phyloP scores from a whole-genome alignment of 352 stramenopile species.

The Blastocystis sp. region DNA sequence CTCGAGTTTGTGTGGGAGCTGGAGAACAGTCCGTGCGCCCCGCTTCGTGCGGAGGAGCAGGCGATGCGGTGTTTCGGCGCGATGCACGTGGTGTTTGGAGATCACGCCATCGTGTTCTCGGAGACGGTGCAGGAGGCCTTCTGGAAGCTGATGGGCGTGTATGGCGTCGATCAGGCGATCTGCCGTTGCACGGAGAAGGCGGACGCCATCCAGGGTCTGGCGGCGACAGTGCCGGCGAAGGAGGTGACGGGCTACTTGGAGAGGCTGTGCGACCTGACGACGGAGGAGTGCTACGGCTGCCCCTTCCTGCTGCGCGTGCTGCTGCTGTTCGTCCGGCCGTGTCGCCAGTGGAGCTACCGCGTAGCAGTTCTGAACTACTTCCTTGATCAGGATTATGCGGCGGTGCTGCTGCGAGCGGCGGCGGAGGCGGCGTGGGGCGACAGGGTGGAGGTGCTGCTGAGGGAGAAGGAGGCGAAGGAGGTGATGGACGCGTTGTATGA shows the following conservation, averaged over 20 bases:
- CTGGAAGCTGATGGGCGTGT: neutral
- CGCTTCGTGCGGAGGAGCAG: neutral
- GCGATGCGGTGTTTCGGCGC: constrained; percentile 11
- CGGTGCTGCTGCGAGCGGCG: neutral
- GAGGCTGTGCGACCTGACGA: neutral
- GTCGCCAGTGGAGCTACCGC: constrained; percentile 45
- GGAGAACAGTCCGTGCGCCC: neutral
- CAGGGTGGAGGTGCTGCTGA: neutral
- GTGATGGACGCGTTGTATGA: neutral
- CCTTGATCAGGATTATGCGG: neutral
- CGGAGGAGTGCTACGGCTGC: constrained; percentile 41
- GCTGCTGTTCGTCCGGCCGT: constrained; percentile 35
- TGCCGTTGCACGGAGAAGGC: neutral
- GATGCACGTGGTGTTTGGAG: constrained; percentile 25
- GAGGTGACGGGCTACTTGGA: constrained; percentile 18
- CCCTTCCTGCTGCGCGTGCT: constrained; percentile 29
- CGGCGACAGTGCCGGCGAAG: neutral
- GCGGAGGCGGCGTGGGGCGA: neutral
- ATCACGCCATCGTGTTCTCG: constrained; percentile 3
- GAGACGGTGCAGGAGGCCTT: neutral
- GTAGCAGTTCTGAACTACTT: constrained; percentile 58
- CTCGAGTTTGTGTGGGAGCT: constrained; percentile 26
- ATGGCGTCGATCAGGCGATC: neutral
- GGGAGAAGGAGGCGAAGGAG: neutral
- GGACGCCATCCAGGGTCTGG: neutral